Percentiles rank a stretch among this genome's conserved stretches.
phyloP scores from a whole-genome alignment of 2,329 filamentous ascomycete genomes.

The Exophiala phaeomuriformis region DNA sequence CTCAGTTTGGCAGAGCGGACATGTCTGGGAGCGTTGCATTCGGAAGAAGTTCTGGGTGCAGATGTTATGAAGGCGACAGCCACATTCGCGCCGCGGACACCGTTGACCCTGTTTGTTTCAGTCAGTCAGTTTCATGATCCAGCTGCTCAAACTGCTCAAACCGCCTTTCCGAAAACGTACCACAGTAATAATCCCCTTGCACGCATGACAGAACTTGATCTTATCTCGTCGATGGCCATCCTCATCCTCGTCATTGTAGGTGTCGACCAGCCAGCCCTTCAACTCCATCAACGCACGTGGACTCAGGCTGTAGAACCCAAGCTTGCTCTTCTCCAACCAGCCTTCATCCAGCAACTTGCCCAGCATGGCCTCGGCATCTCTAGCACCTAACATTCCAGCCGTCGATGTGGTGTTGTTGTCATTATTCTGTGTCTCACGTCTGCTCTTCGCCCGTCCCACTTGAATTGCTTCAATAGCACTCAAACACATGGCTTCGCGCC shows the following conservation, averaged over 20 bases:
- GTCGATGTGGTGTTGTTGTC: conserved; percentile 33
- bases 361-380: conserved; percentile 69
- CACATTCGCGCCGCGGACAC: conserved; percentile 62
- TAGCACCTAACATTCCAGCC: conserved; percentile 55
- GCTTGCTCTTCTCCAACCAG: conserved; percentile 71
- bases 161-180: conserved; percentile 31
- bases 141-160: no score
- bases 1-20: conserved; percentile 50
- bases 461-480: conserved; percentile 71
- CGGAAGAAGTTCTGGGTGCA: conserved; percentile 70
- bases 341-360: conserved; percentile 64
- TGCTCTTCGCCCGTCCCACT: conserved; percentile 45
- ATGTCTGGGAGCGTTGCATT: conserved; percentile 54
- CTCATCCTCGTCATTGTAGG: conserved; percentile 71
- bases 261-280: conserved; percentile 72
- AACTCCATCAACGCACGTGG: conserved; percentile 79
- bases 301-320: conserved; percentile 67
- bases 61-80: conserved; percentile 64
- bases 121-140: background rate
- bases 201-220: conserved; percentile 82
- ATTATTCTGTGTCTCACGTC: conserved; percentile 28
- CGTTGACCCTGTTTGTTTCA: conserved; percentile 54
- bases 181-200: conserved; percentile 79
- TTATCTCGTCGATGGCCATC: conserved; percentile 51
- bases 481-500: conserved; percentile 77